Evolutionary conservation across 495 filamentous ascomycete genomes (phyloP), one percentile per base, ranked within the genome.

Genomic region (Glarea lozoyensis): DNA sequence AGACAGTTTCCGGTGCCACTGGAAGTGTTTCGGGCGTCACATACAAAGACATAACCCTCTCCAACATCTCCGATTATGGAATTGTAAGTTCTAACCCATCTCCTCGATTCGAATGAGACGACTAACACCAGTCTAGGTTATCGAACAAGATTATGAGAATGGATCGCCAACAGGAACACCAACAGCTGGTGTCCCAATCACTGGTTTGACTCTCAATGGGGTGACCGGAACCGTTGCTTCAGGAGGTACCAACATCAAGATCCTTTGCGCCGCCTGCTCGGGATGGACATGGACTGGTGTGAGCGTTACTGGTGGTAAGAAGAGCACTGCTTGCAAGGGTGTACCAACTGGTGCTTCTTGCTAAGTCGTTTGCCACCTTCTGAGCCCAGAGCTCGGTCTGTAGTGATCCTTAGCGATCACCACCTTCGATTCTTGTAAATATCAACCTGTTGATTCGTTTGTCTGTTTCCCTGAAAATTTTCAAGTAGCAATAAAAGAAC

Each of bases 71-170:
- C 37, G 68, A 72, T 19, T 78, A 82, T 53, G 81, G 79, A 39
- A 74, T 85, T 38, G 66, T 34, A 34, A 34, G 31, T 13, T 7
- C 17, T 16, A 11, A 6, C 5, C n/a, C n/a, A 6, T 13, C n/a
- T 34, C 17, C 17, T 16, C 17, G 12, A 11, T 13, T 6, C 4
- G n/a, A 34, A 34, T 16, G 17, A 34, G 12, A 34, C n/a, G 6
- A 7, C 4, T 34, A 16, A 13, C 31, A 29, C n/a, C 25, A 7
- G 6, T 13, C 31, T 16, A 34, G 31, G 31, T 80, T 45, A 75
- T 85, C 39, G 63, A 84, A 63, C 81, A 85, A 60, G 79, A 82
- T 56, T 85, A 83, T 53, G 61, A 76, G 65, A 81, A 81, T 48
- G 78, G 76, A 30, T 62, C 60, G 46, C 76, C 70, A 3, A 79